A percentile compares a stretch with the other conserved stretches of the same genome.
phyloP scores from a whole-genome alignment of 306 rosid species.

The Cicer judaicum region DNA sequence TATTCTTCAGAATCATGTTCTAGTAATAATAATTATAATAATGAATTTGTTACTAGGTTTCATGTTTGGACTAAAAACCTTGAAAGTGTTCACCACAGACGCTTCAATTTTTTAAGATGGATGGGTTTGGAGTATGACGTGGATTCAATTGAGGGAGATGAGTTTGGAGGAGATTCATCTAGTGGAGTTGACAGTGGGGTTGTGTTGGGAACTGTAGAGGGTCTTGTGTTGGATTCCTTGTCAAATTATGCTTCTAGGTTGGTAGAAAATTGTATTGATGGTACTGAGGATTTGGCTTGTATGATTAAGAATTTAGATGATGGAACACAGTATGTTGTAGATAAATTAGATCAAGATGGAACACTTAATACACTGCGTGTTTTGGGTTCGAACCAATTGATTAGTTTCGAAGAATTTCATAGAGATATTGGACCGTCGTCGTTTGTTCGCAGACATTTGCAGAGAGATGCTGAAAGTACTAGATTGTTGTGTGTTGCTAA shows the following conservation, averaged over 20 bases:
- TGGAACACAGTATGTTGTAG: constrained; percentile 59
- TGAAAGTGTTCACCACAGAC: constrained; percentile 65
- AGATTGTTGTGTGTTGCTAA: constrained; percentile 41
- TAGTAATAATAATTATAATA: neutral
- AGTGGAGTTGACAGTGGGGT: constrained; percentile 55
- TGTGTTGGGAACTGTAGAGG: constrained; percentile 58
- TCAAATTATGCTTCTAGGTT: constrained; percentile 49
- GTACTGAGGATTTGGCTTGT: constrained; percentile 48
- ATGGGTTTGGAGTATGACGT: constrained; percentile 56
- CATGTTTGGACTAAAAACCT: constrained; percentile 55
- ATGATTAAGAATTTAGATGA: constrained; percentile 59
- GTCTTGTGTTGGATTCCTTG: constrained; percentile 46
- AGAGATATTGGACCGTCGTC: constrained; percentile 54
- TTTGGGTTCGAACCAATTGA: constrained; percentile 54
- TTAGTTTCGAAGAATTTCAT: constrained; percentile 56
- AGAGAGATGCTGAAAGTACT: constrained; percentile 53
- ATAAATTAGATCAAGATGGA: constrained; percentile 57
- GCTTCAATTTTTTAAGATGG: constrained; percentile 69
- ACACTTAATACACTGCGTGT: constrained; percentile 50
- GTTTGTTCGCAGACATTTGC: constrained; percentile 55
- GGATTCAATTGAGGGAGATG: constrained; percentile 42
- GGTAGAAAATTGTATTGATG: constrained; percentile 44
- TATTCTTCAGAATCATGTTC: constrained; percentile 54
- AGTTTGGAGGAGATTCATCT: constrained; percentile 44
- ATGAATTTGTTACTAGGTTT: constrained; percentile 39